A percentile compares a stretch with the other conserved stretches of the same genome.
These are phyloP conservation scores for Solanum neorickii DNA, from an alignment of 257 asterid species.

Conservation along the genomic window DNA sequence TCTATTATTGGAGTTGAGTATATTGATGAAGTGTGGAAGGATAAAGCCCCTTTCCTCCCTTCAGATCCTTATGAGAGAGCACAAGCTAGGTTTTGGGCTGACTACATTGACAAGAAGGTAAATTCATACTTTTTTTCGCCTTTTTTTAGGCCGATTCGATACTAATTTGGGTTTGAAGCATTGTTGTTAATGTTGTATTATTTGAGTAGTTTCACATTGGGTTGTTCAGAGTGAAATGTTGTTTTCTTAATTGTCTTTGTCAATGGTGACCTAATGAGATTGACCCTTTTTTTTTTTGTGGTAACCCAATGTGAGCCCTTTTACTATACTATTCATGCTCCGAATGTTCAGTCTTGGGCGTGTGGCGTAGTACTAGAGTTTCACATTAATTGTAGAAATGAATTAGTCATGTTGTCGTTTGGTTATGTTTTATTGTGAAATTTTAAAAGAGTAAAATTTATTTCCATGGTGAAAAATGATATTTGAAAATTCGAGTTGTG, in stretches of 20 bases:
- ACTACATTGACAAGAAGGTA: background rate
- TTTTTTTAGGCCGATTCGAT: background rate
- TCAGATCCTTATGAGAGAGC: background rate
- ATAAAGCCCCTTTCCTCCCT: background rate
- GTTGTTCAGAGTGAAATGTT: background rate
- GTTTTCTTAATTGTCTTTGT: background rate
- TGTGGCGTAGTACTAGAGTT: background rate
- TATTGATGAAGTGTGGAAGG: background rate
- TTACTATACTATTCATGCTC: background rate
- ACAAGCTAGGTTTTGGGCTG: background rate
- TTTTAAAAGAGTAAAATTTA: background rate
- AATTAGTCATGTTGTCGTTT: background rate
- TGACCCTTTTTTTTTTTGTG: background rate
- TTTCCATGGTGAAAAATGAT: background rate
- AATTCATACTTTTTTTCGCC: background rate
- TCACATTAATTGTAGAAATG: background rate
- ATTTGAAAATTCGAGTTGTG: no score
- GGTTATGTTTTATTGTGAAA: no score
- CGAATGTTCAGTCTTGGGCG: background rate
- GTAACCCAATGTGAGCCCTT: background rate
- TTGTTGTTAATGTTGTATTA: background rate
- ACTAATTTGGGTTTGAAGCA: background rate
- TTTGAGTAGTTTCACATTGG: background rate
- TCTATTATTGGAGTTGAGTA: background rate
- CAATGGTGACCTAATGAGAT: background rate